Evolutionary conservation across 768 basidiomycete genomes (phyloP).

Genomic region (Termitomyces heimii): DNA sequence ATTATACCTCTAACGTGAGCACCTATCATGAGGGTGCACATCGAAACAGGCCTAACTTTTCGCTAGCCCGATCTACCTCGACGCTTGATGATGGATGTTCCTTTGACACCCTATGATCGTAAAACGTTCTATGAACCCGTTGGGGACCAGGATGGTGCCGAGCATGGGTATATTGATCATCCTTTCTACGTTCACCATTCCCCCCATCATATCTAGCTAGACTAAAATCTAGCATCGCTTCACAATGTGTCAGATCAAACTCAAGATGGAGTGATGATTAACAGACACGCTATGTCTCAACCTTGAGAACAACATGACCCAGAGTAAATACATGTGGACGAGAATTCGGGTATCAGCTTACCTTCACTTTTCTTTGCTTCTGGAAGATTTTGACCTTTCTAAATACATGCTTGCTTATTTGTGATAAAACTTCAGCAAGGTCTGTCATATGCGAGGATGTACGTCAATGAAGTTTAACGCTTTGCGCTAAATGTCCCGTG

Average conservation of each 20-base stretch:
- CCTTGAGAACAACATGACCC: background rate
- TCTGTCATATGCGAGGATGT: background rate
- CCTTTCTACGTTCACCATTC: background rate
- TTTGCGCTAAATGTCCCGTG: too few species aligned
- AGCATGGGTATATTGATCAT: background rate
- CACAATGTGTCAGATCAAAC: background rate
- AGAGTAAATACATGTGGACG: background rate
- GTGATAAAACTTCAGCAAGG: background rate
- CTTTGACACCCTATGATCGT: background rate
- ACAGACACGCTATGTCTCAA: background rate
- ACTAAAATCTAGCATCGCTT: conserved; percentile 5
- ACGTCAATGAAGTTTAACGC: too few species aligned
- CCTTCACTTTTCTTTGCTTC: background rate
- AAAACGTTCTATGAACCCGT: background rate
- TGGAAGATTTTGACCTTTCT: background rate
- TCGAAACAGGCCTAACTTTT: background rate
- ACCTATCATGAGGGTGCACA: background rate
- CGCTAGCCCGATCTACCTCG: background rate
- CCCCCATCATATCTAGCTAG: background rate
- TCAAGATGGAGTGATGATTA: background rate
- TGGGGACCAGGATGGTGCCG: background rate
- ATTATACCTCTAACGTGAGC: conserved; percentile 26
- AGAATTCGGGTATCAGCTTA: background rate
- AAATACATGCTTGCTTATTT: too few species aligned
- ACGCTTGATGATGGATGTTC: background rate